Conservation (phyloP, 2,329 filamentous ascomycete species). For the Penicillium verrucosum region DNA sequence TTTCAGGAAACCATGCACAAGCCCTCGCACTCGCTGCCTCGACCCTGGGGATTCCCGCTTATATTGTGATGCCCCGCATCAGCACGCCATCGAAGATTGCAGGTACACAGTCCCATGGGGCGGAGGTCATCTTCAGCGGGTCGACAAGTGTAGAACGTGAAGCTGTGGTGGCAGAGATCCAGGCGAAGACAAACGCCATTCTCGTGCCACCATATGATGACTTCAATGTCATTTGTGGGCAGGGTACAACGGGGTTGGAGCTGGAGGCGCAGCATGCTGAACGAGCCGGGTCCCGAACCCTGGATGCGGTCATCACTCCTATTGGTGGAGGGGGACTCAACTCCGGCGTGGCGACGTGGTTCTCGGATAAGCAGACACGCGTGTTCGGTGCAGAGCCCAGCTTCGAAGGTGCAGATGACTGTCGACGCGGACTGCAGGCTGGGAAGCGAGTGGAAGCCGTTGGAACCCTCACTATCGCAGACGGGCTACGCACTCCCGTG, state of each 20-base stretch:
- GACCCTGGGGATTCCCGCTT: slow-evolving; percentile 68
- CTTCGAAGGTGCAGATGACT: slow-evolving; percentile 82
- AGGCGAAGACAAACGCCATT: slow-evolving; percentile 68
- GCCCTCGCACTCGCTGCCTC: slow-evolving; percentile 81
- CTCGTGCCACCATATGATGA: slow-evolving; percentile 91
- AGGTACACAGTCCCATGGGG: slow-evolving; percentile 74
- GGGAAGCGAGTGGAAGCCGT: slow-evolving; percentile 66
- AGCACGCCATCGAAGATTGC: slow-evolving; percentile 82
- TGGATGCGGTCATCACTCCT: slow-evolving; percentile 75
- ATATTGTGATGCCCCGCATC: slow-evolving; percentile 92
- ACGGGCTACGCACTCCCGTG: slow-evolving; percentile 81
- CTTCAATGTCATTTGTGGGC: slow-evolving; percentile 84
- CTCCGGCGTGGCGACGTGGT: slow-evolving; percentile 73
- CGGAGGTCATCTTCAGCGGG: slow-evolving; percentile 75
- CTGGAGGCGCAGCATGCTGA: slow-evolving; percentile 68
- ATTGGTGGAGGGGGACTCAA: slow-evolving; percentile 88
- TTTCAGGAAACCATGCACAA: slow-evolving; percentile 88
- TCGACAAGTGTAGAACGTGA: slow-evolving; percentile 78
- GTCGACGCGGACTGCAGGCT: slow-evolving; percentile 63
- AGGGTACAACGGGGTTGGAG: slow-evolving; percentile 86
- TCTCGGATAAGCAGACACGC: slow-evolving; percentile 63
- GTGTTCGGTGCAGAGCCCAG: slow-evolving; percentile 87
- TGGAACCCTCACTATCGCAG: slow-evolving; percentile 76
- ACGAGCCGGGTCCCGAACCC: slow-evolving; percentile 43
- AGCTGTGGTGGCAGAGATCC: slow-evolving; percentile 66